A percentile compares a stretch with the other conserved stretches of the same genome.
phyloP scores from a whole-genome alignment of 495 filamentous ascomycete genomes.

The Echria macrotheca region DNA sequence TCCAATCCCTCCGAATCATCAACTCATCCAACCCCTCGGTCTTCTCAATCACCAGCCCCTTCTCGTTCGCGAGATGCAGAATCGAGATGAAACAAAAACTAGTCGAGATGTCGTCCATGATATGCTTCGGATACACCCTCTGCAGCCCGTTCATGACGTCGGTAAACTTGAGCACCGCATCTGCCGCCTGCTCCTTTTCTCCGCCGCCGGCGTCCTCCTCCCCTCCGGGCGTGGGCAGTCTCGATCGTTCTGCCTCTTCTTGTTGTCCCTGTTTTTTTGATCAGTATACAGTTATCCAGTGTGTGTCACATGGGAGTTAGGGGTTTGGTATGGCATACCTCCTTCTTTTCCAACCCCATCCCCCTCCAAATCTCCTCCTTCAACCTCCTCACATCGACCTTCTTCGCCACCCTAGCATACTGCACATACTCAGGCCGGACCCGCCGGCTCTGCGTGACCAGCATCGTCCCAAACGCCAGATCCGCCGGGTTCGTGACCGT shows the following conservation, averaged over 20 bases:
- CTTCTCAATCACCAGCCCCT: slow-evolving; percentile 71
- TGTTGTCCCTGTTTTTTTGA: too few species aligned
- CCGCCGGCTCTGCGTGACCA: slow-evolving; percentile 83
- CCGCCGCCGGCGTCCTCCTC: slow-evolving; percentile 34
- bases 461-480: slow-evolving; percentile 79
- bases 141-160: slow-evolving; percentile 84
- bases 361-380: slow-evolving; percentile 97
- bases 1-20: slow-evolving; percentile 51
- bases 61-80: slow-evolving; percentile 94
- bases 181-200: too few species aligned
- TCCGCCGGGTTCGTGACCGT: slow-evolving; percentile 47
- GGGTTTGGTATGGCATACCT: too few species aligned
- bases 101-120: slow-evolving; percentile 92
- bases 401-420: slow-evolving; percentile 94
- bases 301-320: too few species aligned
- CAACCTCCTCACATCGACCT: slow-evolving; percentile 91
- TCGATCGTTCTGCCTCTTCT: neutral
- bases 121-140: slow-evolving; percentile 73
- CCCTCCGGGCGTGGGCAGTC: neutral
- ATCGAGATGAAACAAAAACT: slow-evolving; percentile 96
- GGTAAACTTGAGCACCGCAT: slow-evolving; percentile 72
- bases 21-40: slow-evolving; percentile 52
- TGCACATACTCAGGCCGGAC: slow-evolving; percentile 91
- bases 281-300: too few species aligned
- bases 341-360: slow-evolving; percentile 57